Evolutionary conservation across 768 basidiomycete species (phyloP).

Genomic region (Naganishia randhawae): DNA sequence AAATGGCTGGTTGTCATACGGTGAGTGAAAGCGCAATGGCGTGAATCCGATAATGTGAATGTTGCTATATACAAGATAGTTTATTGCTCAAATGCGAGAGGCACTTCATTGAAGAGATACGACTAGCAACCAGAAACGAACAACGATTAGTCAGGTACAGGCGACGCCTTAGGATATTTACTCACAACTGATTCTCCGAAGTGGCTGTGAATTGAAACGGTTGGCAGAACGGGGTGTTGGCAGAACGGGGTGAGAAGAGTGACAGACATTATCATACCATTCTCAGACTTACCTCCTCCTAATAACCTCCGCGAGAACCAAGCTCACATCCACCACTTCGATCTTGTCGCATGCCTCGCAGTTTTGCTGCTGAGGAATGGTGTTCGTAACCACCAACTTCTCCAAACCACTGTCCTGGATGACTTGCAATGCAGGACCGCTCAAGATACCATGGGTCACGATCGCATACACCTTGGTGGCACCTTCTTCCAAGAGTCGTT

Average conservation of each 20-base stretch:
- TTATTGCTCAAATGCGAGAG: slow-evolving; percentile 33
- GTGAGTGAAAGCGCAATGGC: background rate
- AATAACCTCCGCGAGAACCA: slow-evolving; percentile 91
- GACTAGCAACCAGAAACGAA: slow-evolving; percentile 35
- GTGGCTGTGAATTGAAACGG: slow-evolving; percentile 34
- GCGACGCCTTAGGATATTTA: slow-evolving; percentile 4
- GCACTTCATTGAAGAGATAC: slow-evolving; percentile 51
- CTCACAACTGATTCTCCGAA: slow-evolving; percentile 51
- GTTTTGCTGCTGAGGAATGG: slow-evolving; percentile 77
- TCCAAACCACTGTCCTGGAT: slow-evolving; percentile 54
- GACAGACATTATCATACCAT: background rate
- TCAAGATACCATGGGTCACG: slow-evolving; percentile 73
- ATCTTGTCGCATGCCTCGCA: slow-evolving; percentile 62
- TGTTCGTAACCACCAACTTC: slow-evolving; percentile 93
- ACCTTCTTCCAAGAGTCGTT: slow-evolving; percentile 82
- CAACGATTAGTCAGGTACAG: background rate
- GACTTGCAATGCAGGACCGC: slow-evolving; percentile 34
- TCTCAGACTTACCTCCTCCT: slow-evolving; percentile 56
- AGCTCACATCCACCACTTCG: slow-evolving; percentile 81
- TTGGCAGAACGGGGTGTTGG: background rate
- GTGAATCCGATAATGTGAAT: background rate
- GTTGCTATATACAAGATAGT: background rate
- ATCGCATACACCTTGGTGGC: slow-evolving; percentile 80
- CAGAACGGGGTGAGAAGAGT: background rate
- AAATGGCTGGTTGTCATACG: background rate